Evolutionary conservation across 2,329 filamentous ascomycete species (phyloP).

Genomic region (Phoma sp.): DNA sequence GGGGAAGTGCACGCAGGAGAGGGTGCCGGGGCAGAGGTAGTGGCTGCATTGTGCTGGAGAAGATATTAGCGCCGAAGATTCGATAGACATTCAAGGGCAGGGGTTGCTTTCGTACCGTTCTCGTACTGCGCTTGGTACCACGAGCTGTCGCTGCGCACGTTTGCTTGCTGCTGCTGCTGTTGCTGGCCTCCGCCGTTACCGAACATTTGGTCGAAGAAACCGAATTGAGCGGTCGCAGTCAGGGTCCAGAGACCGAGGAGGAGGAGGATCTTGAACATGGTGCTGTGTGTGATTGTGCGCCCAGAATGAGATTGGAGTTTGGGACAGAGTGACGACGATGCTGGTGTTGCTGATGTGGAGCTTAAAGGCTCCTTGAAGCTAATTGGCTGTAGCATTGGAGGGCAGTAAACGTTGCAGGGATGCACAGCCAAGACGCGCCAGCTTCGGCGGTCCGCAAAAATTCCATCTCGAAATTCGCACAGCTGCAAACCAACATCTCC

Average conservation of each 20-base stretch:
- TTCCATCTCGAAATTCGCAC: constrained; percentile 22
- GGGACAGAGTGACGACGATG: not conserved
- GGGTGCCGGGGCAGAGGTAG: constrained; percentile 92
- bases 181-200: constrained; percentile 65
- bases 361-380: not conserved
- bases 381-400: not conserved
- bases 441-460: constrained; percentile 36
- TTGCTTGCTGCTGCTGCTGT: constrained; percentile 66
- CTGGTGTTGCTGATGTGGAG: constrained; percentile 28
- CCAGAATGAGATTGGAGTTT: not conserved
- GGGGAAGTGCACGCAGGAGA: constrained; percentile 94
- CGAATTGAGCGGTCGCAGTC: constrained; percentile 78
- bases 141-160: constrained; percentile 81
- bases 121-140: constrained; percentile 79
- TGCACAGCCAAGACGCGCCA: not conserved
- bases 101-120: constrained; percentile 57
- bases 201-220: constrained; percentile 99
- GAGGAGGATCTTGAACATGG: constrained; percentile 33
- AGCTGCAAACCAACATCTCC: not conserved
- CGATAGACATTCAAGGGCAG: not conserved
- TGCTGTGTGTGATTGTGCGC: not conserved
- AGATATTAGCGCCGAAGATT: not conserved
- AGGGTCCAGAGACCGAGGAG: constrained; percentile 62
- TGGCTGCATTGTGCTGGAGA: constrained; percentile 80
- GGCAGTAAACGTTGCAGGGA: not conserved